Evolutionary conservation across 352 stramenopile genomes (phyloP), one percentile per base, ranked within the genome.

Genomic region (Globisporangium irregulare): DNA sequence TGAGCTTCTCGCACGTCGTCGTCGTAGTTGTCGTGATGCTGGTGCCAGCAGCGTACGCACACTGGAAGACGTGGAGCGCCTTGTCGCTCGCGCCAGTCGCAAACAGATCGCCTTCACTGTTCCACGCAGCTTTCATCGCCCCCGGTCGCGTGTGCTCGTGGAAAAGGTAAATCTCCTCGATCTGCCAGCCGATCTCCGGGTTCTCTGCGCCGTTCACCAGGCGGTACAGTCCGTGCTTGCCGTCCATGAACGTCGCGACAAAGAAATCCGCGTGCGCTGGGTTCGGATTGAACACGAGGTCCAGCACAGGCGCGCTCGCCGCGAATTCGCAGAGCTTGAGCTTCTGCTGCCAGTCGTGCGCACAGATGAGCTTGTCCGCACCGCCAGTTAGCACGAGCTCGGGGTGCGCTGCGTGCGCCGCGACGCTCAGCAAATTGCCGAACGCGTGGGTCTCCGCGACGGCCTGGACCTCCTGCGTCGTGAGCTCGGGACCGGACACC

Each of bases 1-100:
- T 88, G 68, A 91, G 78, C 62, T 93, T 92, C 63, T 81, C 78
- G 29, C 78, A 85, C 32, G 14, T 36, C 10, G 62, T 24, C 69
- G 59, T 59, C 36, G 55, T 22, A 18, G 48, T 24, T 18, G 38
- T 46, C 27, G 27, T 32, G 20, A 5, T 43, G 36, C 9, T 5
- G 34, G 34, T 41, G 15, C 15, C 32, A 14, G 8, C 58, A 27
- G 63, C 59, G 18, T 73, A 41, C 22, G 62, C 64, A 54, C 76
- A 91, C 32, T 71, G 70, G 64, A 94, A 95, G 29, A 95, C 55
- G 55, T 93, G 77, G 48, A 93, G 65, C 24, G 83, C 79, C 59
- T 93, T 93, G 60, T 95, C 87, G 50, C 81, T 92, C 1, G 87
- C 81, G 0, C 76, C 86, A 1, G 87, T 94, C 7, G 84, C 86